Evolutionary conservation across 2,329 filamentous ascomycete genomes (phyloP).

Genomic region (Rhynchosporium graminicola): DNA sequence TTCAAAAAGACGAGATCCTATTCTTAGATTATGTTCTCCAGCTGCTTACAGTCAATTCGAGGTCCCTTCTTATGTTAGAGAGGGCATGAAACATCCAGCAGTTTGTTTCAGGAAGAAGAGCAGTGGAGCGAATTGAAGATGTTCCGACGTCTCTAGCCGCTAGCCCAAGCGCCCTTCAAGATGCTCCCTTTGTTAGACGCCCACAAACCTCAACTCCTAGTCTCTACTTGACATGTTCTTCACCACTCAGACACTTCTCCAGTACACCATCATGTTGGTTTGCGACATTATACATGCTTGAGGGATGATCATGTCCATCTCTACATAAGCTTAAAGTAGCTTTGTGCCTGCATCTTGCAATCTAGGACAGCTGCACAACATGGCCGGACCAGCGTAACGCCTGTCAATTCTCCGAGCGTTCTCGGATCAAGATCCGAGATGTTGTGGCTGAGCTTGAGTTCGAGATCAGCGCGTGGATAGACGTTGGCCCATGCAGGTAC

Average conservation of each 20-base stretch:
- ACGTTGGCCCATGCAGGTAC: slow-evolving; percentile 16
- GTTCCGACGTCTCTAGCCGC: slow-evolving; percentile 23
- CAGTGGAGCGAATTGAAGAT: slow-evolving; percentile 22
- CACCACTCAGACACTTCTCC: slow-evolving; percentile 27
- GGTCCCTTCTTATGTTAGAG: background rate
- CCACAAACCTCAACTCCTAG: slow-evolving; percentile 19
- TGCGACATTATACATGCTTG: slow-evolving; percentile 25
- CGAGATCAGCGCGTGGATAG: slow-evolving; percentile 22
- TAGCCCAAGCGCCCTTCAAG: slow-evolving; percentile 29
- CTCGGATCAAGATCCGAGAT: slow-evolving; percentile 21
- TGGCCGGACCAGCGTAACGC: slow-evolving; percentile 34
- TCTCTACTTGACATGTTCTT: slow-evolving; percentile 17
- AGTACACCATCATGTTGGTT: slow-evolving; percentile 27
- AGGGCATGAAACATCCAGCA: slow-evolving; percentile 10
- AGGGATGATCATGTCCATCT: background rate
- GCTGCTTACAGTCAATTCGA: slow-evolving; percentile 7
- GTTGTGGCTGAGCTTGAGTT: slow-evolving; percentile 15
- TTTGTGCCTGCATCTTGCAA: slow-evolving; percentile 30
- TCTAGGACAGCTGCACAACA: slow-evolving; percentile 24
- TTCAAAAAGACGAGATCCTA: background rate
- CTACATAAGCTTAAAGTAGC: slow-evolving; percentile 23
- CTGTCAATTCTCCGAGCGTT: slow-evolving; percentile 21
- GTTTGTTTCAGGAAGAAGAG: slow-evolving; percentile 14
- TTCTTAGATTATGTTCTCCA: slow-evolving; percentile 8
- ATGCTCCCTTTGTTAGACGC: slow-evolving; percentile 28